These are phyloP conservation scores for Cornus suecica DNA, from an alignment of 148 eudicot genomes.

Conservation along the genomic window DNA sequence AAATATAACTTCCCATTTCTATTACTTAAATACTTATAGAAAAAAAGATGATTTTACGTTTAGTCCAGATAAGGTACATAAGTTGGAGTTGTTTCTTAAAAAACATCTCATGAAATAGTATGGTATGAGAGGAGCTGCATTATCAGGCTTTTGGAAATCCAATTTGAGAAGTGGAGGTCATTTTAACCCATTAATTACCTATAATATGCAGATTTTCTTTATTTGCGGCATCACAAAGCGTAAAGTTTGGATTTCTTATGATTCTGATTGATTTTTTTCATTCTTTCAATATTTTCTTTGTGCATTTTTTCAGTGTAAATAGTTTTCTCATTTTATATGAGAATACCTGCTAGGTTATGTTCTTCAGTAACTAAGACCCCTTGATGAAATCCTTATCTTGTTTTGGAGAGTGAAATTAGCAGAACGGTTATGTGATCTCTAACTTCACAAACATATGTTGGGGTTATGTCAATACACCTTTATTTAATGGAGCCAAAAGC, in stretches of 20 bases:
- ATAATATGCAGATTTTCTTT: no score
- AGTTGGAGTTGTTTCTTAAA: neutral
- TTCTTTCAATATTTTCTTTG: neutral
- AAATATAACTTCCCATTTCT: no score
- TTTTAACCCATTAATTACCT: neutral
- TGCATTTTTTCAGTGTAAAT: neutral
- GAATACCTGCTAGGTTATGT: neutral
- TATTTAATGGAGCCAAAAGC: neutral
- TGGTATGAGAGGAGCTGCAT: neutral
- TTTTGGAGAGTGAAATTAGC: neutral
- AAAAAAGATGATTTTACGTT: neutral
- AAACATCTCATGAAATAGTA: neutral
- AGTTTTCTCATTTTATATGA: neutral
- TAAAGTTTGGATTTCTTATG: neutral
- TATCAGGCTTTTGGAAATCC: neutral
- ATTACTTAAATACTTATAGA: no score
- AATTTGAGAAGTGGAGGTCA: neutral
- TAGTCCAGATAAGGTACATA: constrained; percentile 2
- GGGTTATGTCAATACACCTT: neutral
- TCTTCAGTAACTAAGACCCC: neutral
- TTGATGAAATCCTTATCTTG: constrained; percentile 10
- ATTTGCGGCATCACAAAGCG: neutral
- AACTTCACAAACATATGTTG: neutral
- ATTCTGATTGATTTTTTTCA: neutral
- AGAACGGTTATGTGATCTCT: neutral